Evolutionary conservation across 2,329 filamentous ascomycete species (phyloP), one percentile per base, ranked within the genome.

Genomic region (Fusarium marasasianum): DNA sequence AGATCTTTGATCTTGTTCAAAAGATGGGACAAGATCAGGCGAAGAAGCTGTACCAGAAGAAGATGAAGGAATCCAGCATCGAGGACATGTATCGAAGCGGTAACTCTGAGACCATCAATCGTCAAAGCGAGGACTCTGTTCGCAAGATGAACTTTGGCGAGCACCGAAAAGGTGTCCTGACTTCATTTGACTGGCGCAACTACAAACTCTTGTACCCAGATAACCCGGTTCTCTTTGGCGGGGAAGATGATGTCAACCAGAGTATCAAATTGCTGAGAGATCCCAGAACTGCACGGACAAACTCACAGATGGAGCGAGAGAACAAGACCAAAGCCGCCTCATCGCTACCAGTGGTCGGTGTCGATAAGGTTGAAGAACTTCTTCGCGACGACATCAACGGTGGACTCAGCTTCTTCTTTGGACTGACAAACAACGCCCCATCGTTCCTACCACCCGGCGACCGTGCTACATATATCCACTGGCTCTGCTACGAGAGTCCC

Each of bases 1-100:
- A 20, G 0, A 22, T 41, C 1, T 1, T 9, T 14, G 13, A 41
- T 41, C 0, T 0, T 6, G 38, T 41, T 41, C 38, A 22, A 3
- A 6, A 1, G 1, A 45, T 20, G 24, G 24, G 44, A 14, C 24
- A 29, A 8, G 0, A 7, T 12, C 44, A 47, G 3, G 44, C 24
- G 10, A 13, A 14, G 24, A 45, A 45, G 43, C 7, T 26, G 11
- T 26, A 9, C 17, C 5, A 26, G 8, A 8, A 26, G 5, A 45
- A 20, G 5, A 26, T 26, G 24, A 26, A 45, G 17, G 24, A 45
- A 7, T 14, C 24, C 12, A 26, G 8, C 5, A 45, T 45, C 18
- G 8, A 26, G 5, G 18, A 14, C 7, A 26, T 45, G 8, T 2
- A 45, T 45, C 8, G 44, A 20, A 45, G 44, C 9, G 18, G 44